A percentile compares a stretch with the other conserved stretches of the same genome.
These are phyloP conservation scores for Byssothecium circinans DNA, from an alignment of 2,329 filamentous ascomycete genomes.

Conservation along the genomic window DNA sequence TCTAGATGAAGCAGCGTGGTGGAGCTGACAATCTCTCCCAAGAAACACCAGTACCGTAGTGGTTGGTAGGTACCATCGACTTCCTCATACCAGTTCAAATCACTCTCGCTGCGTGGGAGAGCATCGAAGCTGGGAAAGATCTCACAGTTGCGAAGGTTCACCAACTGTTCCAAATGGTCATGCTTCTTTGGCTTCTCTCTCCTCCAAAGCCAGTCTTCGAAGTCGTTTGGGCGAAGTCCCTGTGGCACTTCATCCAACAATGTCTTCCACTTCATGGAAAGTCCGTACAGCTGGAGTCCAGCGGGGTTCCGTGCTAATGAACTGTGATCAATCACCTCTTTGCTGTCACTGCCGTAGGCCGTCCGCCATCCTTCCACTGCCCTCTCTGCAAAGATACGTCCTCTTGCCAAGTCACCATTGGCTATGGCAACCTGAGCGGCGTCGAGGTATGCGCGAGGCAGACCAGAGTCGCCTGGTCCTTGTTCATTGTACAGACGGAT, in stretches of 20 bases:
- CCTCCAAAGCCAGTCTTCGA: constrained; percentile 32
- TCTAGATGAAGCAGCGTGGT: constrained; percentile 21
- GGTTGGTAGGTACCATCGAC: constrained; percentile 12
- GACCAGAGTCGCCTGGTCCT: constrained; percentile 19
- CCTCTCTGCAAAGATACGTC: constrained; percentile 29
- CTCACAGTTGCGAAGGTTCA: constrained; percentile 17
- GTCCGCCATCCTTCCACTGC: constrained; percentile 10
- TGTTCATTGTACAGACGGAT: constrained; percentile 31
- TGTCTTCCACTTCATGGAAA: constrained; percentile 27
- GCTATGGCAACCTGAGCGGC: constrained; percentile 30
- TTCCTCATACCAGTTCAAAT: constrained; percentile 12
- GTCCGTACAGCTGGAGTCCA: constrained; percentile 15
- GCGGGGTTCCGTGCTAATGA: constrained; percentile 14
- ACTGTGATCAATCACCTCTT: constrained; percentile 16
- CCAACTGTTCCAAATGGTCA: constrained; percentile 13
- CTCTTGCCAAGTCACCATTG: constrained; percentile 38
- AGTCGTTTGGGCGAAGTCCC: constrained; percentile 13
- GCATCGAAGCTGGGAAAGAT: constrained; percentile 20
- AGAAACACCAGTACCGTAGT: constrained; percentile 24
- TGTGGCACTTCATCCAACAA: constrained; percentile 17
- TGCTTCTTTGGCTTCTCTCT: constrained; percentile 18
- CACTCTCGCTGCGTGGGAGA: constrained; percentile 16
- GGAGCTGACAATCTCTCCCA: constrained; percentile 25
- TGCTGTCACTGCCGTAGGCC: constrained; percentile 20
- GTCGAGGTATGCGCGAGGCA: constrained; percentile 27